phyloP scores from a whole-genome alignment of 2,329 filamentous ascomycete genomes.

The Xylariomycetidae sp. region DNA sequence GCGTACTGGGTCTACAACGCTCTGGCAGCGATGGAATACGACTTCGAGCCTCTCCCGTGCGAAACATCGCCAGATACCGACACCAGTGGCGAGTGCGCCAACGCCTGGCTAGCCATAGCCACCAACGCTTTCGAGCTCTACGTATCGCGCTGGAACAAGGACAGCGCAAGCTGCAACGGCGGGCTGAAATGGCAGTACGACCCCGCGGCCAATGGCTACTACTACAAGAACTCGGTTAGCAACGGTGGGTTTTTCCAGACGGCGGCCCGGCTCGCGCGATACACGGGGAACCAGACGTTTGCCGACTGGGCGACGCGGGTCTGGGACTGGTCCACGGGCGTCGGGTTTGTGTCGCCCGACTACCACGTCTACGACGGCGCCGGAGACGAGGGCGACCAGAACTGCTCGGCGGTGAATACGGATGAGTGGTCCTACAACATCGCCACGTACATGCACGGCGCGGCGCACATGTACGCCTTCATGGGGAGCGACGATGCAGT shows the following conservation, averaged over 20 bases:
- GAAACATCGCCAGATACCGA: constrained; percentile 17
- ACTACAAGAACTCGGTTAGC: constrained; percentile 45
- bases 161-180: constrained; percentile 45
- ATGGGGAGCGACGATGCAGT: constrained; percentile 19
- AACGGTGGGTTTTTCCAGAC: constrained; percentile 33
- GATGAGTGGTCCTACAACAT: constrained; percentile 40
- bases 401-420: constrained; percentile 22
- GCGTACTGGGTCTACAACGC: constrained; percentile 45
- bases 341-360: constrained; percentile 33
- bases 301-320: constrained; percentile 49
- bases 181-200: constrained; percentile 59
- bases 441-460: constrained; percentile 36
- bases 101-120: constrained; percentile 44
- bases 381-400: constrained; percentile 25
- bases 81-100: constrained; percentile 31
- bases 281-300: constrained; percentile 55
- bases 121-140: constrained; percentile 49
- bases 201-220: constrained; percentile 51
- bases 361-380: constrained; percentile 34
- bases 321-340: constrained; percentile 42
- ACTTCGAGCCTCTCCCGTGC: constrained; percentile 30
- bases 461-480: constrained; percentile 39
- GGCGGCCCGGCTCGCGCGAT: constrained; percentile 48
- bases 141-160: constrained; percentile 46
- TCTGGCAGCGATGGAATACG: constrained; percentile 41